Base-by-base conservation (phyloP, 2,329 filamentous ascomycete genomes). In the Aspergillus sergii region DNA sequence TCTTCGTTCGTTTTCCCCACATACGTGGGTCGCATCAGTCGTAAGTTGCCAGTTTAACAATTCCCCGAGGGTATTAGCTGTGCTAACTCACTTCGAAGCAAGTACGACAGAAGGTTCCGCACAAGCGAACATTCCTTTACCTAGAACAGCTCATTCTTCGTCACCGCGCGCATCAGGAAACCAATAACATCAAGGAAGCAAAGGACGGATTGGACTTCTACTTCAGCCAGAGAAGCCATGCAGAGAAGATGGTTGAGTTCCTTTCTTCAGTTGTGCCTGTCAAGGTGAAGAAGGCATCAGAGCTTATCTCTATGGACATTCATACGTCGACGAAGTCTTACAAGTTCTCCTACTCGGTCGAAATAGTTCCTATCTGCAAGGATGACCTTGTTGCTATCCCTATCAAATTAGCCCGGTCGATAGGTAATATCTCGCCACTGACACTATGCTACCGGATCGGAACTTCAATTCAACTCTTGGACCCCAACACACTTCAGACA, bases 151-250 rank as follows among this genome's bases (percentile, higher is more conserved):
- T 98, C 61, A 96, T 99, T 71, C 84, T 99, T 71, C 98, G 97
- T 83, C 93, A 98, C 77, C 87, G 88, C 61, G 95, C 94, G 4
- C 94, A 97, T 78, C 87, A 88, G 68, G 94, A 99, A 70, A 95
- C 94, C 0, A 94, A 97, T 80, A 99, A 98, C 78, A 99, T 99
- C 81, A 97, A 96, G 77, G 95, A 99, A 80, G 91, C 92, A 32
- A 94, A 94, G 79, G 93, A 97, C 71, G 95, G 95, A 1, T 89
- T 99, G 64, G 95, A 99, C 77, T 99, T 99, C 78, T 99, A 90
- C 84, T 99, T 95, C 75, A 86, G 92, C 0, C 89, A 91, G 63
- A 86, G 92, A 72, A 99, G 97, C 74, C 91, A 96, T 71, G 94
- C 94, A 9, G 93, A 96, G 74, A 93, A 92, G 73, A 94, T 97